Conservation (phyloP, 306 rosid species). For the Sechiopsis laciniata region DNA sequence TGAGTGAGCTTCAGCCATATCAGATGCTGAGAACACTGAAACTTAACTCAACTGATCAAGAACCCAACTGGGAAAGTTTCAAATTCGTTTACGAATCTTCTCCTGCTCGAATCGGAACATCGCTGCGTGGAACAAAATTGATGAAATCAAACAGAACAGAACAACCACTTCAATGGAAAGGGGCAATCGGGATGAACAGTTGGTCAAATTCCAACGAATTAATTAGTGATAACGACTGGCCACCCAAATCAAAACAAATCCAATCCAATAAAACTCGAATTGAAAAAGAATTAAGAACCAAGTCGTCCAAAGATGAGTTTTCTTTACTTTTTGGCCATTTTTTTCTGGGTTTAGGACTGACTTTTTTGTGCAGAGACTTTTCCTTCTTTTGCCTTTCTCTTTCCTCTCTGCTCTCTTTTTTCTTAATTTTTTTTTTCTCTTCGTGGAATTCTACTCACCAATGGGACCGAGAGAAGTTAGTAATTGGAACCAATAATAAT, state of each 20-base stretch:
- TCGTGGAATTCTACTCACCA: too few species aligned
- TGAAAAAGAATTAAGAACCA: too few species aligned
- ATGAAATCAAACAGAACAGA: conserved; percentile 8
- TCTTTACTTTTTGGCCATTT: too few species aligned
- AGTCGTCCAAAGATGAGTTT: conserved; percentile 9
- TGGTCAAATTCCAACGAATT: conserved; percentile 1
- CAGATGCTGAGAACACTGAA: conserved; percentile 22
- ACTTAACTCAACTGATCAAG: conserved; percentile 14
- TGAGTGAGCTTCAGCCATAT: conserved; percentile 68
- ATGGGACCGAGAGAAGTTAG: too few species aligned
- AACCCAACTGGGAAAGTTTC: conserved; percentile 15
- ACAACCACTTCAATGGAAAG: neutral
- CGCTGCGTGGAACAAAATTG: neutral
- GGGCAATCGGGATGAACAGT: neutral
- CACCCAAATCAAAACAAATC: too few species aligned
- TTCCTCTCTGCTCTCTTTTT: too few species aligned
- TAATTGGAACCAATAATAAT: too few species aligned
- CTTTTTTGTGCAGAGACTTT: conserved; percentile 16
- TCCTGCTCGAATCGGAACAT: conserved; percentile 46
- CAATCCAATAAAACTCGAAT: conserved; percentile 2
- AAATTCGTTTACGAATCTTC: conserved; percentile 45
- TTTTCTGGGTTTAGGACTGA: conserved; percentile 11
- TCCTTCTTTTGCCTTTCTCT: neutral
- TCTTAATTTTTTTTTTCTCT: too few species aligned
- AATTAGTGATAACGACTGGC: too few species aligned